Percentiles rank a stretch among this genome's conserved stretches.
Evolutionary conservation across 345 rosid genomes (phyloP).

Genomic region (Citrus maxima): DNA sequence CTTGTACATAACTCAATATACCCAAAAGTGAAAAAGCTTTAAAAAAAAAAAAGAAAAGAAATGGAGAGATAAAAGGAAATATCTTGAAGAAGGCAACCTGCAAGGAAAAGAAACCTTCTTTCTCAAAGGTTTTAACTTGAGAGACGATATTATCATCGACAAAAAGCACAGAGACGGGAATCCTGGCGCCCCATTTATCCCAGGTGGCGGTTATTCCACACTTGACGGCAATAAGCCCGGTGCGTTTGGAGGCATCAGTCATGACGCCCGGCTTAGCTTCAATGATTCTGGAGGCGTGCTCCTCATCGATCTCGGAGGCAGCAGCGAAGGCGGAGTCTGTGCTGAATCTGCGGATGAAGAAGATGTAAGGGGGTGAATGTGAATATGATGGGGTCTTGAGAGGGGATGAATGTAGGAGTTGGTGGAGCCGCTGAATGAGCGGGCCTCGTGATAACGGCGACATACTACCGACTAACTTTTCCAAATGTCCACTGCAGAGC

Average conservation of each 20-base stretch:
- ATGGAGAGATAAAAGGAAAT: background rate
- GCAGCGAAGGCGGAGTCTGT: conserved; percentile 34
- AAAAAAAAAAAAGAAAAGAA: background rate
- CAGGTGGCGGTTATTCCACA: conserved; percentile 88
- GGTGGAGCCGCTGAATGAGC: conserved; percentile 54
- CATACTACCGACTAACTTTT: conserved; percentile 28
- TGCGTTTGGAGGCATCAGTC: conserved; percentile 61
- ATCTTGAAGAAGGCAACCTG: conserved; percentile 46
- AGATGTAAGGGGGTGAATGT: conserved; percentile 9
- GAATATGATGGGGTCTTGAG: conserved; percentile 5
- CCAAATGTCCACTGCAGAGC: background rate
- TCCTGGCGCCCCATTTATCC: conserved; percentile 97
- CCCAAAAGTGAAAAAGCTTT: background rate
- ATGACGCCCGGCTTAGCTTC: conserved; percentile 60
- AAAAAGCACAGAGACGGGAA: conserved; percentile 78
- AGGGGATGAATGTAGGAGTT: conserved; percentile 26
- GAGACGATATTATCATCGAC: conserved; percentile 89
- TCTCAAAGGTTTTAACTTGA: conserved; percentile 89
- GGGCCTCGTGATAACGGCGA: conserved; percentile 63
- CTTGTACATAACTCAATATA: background rate
- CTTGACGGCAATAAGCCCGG: conserved; percentile 85
- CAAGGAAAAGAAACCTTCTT: conserved; percentile 77
- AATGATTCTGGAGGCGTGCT: conserved; percentile 38
- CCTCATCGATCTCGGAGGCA: conserved; percentile 25
- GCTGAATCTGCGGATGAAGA: conserved; percentile 35